phyloP scores from a whole-genome alignment of 1,284 basidiomycete genomes.

The Neolentinus lepideus region DNA sequence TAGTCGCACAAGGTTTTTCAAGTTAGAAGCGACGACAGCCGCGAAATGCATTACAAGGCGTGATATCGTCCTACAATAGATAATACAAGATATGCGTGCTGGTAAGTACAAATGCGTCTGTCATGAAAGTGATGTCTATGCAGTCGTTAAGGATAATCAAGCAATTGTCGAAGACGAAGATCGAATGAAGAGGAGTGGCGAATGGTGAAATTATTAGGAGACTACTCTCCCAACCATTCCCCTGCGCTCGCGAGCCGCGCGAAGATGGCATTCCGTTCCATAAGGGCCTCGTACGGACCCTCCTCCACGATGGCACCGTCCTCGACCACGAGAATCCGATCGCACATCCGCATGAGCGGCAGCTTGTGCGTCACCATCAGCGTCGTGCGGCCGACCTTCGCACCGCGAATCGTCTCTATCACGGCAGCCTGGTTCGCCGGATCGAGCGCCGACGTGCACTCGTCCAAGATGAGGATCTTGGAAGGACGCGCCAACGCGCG shows the following conservation, averaged over 20 bases:
- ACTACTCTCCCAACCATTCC: conserved; percentile 64
- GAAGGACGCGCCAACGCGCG: conserved; percentile 73
- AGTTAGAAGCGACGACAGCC: too few species aligned
- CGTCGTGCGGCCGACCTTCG: conserved; percentile 70
- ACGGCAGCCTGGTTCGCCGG: conserved; percentile 74
- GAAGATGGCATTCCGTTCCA: conserved; percentile 69
- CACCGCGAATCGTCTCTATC: conserved; percentile 66
- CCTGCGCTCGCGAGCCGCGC: conserved; percentile 79
- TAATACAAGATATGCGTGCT: too few species aligned
- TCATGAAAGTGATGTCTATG: too few species aligned
- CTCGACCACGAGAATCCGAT: conserved; percentile 79
- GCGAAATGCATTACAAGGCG: too few species aligned
- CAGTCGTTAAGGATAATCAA: too few species aligned
- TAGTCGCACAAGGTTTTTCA: too few species aligned
- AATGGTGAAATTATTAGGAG: background rate
- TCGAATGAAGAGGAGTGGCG: background rate
- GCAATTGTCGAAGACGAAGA: background rate
- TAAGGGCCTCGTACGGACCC: conserved; percentile 70
- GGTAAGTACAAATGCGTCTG: too few species aligned
- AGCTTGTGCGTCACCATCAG: conserved; percentile 93
- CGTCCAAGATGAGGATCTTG: conserved; percentile 84
- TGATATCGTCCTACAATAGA: too few species aligned
- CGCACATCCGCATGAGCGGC: conserved; percentile 88
- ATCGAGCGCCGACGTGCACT: conserved; percentile 91
- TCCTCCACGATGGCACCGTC: conserved; percentile 76